phyloP scores from a whole-genome alignment of 805 yeast genomes.

The Starmerella potacharoeniae region DNA sequence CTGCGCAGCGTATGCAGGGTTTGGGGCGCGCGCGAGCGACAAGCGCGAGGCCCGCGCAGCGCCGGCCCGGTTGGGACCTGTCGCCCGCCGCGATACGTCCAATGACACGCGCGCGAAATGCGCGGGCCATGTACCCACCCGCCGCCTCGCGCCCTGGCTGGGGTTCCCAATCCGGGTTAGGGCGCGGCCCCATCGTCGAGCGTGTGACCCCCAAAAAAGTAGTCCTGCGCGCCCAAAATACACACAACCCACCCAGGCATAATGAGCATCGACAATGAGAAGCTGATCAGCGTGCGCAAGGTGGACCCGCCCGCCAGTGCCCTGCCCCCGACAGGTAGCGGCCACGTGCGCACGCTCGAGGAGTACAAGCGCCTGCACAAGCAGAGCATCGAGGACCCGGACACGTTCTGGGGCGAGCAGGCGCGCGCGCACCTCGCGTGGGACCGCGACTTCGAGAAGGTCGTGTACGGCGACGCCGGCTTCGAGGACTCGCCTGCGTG shows the following conservation, averaged over 20 bases:
- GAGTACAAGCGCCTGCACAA: slow-evolving; percentile 61
- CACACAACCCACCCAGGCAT: neutral
- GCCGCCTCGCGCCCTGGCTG: neutral
- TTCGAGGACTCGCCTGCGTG: slow-evolving; percentile 49
- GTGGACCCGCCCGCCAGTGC: slow-evolving; percentile 23
- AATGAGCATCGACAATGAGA: slow-evolving; percentile 24
- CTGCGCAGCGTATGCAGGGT: neutral
- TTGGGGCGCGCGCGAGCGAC: neutral
- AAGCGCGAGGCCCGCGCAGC: too few relatives aligned
- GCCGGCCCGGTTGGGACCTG: too few relatives aligned
- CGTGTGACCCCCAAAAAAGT: neutral
- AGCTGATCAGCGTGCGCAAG: slow-evolving; percentile 23
- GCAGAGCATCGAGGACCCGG: slow-evolving; percentile 71
- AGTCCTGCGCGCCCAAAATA: neutral
- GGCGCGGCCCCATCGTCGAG: slow-evolving; percentile 4
- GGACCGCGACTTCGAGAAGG: slow-evolving; percentile 66
- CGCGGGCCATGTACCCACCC: neutral
- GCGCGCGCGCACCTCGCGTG: slow-evolving; percentile 67
- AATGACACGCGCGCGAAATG: neutral
- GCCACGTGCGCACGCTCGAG: slow-evolving; percentile 45
- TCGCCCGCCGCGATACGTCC: neutral
- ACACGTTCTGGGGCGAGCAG: slow-evolving; percentile 61
- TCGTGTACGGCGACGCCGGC: slow-evolving; percentile 21
- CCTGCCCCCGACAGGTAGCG: slow-evolving; percentile 19
- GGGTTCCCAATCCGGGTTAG: slow-evolving; percentile 1